Evolutionary conservation across 192 early-diverging fungal species (phyloP).

Genomic region (Backusella tuberculispora): DNA sequence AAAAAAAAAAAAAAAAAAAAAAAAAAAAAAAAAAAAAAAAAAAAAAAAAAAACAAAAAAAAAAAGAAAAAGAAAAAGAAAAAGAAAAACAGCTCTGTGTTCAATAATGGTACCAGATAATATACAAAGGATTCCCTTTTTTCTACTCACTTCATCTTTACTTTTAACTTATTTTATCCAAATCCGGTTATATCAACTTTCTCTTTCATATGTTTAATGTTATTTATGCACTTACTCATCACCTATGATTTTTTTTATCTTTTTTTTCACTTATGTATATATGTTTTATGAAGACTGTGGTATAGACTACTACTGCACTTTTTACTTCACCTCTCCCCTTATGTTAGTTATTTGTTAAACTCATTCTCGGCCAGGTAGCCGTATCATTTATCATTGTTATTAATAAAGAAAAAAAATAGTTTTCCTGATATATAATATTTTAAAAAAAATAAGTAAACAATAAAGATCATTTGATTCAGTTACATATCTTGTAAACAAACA

Average conservation of each 20-base stretch:
- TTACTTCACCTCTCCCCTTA: background rate
- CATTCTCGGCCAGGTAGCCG: slow-evolving; percentile 19
- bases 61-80: background rate
- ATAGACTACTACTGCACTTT: slow-evolving; percentile 20
- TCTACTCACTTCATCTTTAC: background rate
- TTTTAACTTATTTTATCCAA: slow-evolving; percentile 13
- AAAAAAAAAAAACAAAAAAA: slow-evolving; percentile 4
- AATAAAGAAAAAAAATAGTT: slow-evolving; percentile 4
- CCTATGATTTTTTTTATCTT: background rate
- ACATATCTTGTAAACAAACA: background rate
- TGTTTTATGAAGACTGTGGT: slow-evolving; percentile 9
- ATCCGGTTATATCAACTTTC: slow-evolving; percentile 1
- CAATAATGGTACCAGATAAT: background rate
- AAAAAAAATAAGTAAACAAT: slow-evolving; percentile 17
- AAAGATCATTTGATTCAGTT: background rate
- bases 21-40: slow-evolving; percentile 2
- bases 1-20: slow-evolving; percentile 6
- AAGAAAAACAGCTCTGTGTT: background rate
- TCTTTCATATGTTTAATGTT: slow-evolving; percentile 2
- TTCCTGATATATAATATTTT: background rate
- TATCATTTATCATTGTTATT: background rate
- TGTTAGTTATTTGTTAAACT: background rate
- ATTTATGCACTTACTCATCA: slow-evolving; percentile 1
- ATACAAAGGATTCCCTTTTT: background rate
- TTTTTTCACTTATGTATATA: background rate